phyloP scores from a whole-genome alignment of 2,329 filamentous ascomycete species.

The Penicillium capsulatum region DNA sequence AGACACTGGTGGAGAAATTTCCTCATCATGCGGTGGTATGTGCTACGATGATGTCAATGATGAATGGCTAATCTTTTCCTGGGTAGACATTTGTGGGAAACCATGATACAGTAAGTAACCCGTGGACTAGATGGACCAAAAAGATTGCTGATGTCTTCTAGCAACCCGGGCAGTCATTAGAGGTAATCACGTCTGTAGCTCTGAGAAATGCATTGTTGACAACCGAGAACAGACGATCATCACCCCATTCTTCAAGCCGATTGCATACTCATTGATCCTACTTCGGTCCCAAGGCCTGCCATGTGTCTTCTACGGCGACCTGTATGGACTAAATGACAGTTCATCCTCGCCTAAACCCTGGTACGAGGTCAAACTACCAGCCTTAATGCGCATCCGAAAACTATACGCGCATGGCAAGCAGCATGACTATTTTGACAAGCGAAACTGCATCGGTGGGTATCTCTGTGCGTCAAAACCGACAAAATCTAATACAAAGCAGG shows the following conservation, averaged over 20 bases:
- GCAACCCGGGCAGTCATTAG: conserved; percentile 59
- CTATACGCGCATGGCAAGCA: conserved; percentile 65
- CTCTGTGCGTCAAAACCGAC: neutral
- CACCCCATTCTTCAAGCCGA: conserved; percentile 63
- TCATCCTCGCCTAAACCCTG: conserved; percentile 45
- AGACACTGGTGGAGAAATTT: conserved; percentile 52
- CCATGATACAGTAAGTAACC: conserved; percentile 57
- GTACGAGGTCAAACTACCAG: conserved; percentile 53
- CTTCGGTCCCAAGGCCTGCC: conserved; percentile 61
- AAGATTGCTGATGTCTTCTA: conserved; percentile 26
- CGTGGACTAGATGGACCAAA: fast-evolving
- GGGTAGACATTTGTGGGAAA: conserved; percentile 64
- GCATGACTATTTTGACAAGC: conserved; percentile 58
- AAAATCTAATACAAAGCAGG: conserved; percentile 28
- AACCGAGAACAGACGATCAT: conserved; percentile 50
- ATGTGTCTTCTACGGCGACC: conserved; percentile 66
- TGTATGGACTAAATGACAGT: conserved; percentile 58
- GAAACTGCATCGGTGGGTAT: conserved; percentile 54
- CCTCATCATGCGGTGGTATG: conserved; percentile 56
- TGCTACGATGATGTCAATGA: neutral
- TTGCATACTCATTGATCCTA: conserved; percentile 69
- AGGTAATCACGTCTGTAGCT: conserved; percentile 30
- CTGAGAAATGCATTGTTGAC: neutral
- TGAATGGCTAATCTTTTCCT: conserved; percentile 2
- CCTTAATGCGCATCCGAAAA: conserved; percentile 58